Base-by-base conservation (phyloP, 2,329 filamentous ascomycete genomes). In the Penicillium hordei region DNA sequence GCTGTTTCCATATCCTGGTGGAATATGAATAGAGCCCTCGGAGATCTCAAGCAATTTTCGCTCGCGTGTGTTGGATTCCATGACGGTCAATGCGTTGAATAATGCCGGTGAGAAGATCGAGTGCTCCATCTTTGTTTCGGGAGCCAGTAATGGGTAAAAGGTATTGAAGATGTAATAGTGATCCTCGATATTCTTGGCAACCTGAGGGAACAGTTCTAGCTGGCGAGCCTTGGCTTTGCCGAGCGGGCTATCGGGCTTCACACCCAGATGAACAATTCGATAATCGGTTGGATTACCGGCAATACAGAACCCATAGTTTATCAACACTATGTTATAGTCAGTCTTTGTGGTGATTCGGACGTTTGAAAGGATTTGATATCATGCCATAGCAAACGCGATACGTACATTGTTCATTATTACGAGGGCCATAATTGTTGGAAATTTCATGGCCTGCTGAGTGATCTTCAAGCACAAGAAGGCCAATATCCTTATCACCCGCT, bases 341-440 rank as follows among this genome's bases (percentile, higher is more conserved):
- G 62, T 57, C 10, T 44, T 36, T 40, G 4, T 33, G 12, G 17
- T 5, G 21, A 10, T 34, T n/a, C 31, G 25, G 15, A n/a, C 5
- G 15, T 19, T 15, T 23, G 8, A 10, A 25, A 4, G 19, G 25
- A 12, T 13, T 10, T 12, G 21, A 21, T 17, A 21, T 10, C 15
- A 9, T 2, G 29, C 5, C 17, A 36, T 19, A 3, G 38, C 2
- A 21, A 31, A 25, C 1, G 23, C 1, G 23, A 40, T 29, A 60
- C 74, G 46, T 60, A 76, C 79, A 76, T 74, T 90, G 87, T 58
- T 87, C 88, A 66, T 91, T 92, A 7, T 88, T 89, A 72, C 90
- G 89, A n/a, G 79, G 75, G 31, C 89, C 89, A 68, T 92, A 92
- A 70, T 90, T 91, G 76, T 90, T 90, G 66, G 81, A 87, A 25